Base-by-base conservation (phyloP, 805 yeast genomes). In the Suhomyces sp. region DNA sequence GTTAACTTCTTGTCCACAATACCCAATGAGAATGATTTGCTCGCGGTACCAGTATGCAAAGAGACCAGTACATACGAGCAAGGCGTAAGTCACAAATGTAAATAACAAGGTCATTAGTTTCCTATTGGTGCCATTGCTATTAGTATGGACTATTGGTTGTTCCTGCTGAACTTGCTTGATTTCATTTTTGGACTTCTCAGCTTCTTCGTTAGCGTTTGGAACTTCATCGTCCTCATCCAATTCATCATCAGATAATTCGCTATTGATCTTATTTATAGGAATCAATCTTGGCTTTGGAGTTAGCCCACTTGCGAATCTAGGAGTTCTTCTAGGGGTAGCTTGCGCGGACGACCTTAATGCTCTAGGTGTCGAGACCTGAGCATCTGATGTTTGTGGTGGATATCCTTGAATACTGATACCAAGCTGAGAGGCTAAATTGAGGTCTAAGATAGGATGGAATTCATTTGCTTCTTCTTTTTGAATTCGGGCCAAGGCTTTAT, bases 1-100 rank as follows among this genome's bases (percentile, higher is more conserved):
- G 42, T 66, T 37, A 10, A 77, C 62, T 48, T 81, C 84, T 21
- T 69, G 60, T 0, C 88, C 88, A 65, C 96, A 88, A 55, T 77
- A 88, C 0, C 96, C 96, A 26, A 77, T 69, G 21, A 75, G 60
- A 10, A 74, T 47, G 25, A 74, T 70, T 52, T 83, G 82, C 40
- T 81, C 81, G 30, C 84, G 64, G 58, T 81, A 82, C 83, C 86
- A 77, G 35, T 72, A 59, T 0, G 67, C 70, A 44, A 69, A 66
- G 5, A 74, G 47, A 1, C 70, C 63, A 7, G 63, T 44, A 0
- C 60, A 23, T 2, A 72, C 53, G 8, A 65, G 32, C 1, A 56
- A 11, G 7, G 29, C 19, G n/a, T n/a, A n/a, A n/a, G n/a, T n/a
- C n/a, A n/a, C n/a, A 17, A 26, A 26, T 13, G 20, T 20, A 10